Base-by-base conservation (phyloP, 1,284 basidiomycete species). In the Heterobasidion occidentale region DNA sequence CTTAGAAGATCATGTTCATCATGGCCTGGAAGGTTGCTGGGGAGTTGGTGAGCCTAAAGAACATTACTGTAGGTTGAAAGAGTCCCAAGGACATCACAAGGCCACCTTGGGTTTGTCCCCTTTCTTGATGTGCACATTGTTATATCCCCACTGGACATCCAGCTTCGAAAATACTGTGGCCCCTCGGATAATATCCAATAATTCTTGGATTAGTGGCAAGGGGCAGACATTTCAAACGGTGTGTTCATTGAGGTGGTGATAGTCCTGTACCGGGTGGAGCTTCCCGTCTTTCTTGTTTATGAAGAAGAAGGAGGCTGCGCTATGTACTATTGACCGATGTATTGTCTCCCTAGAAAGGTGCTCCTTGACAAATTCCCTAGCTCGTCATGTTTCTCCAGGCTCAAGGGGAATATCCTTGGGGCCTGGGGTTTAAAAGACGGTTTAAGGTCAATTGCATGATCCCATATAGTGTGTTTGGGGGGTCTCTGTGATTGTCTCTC, bases 231-330 rank as follows among this genome's bases (percentile, higher is more conserved):
- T 56, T 35, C 47, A 54, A 11, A 56, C 36, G 1, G 52, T 59
- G 1, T 64, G 52, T 1, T 67, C 60, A 51, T 59, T 59, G 0
- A 59, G 52, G 2, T 47, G 9, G 9, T 52, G 52, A 46, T 59
- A 59, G 38, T 59, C 58, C 65, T 33, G 44, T 7, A 56, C 34
- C 1, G 51, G 55, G 33, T n/a, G 47, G 51, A 9, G 3, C 15
- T 15, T 50, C 44, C 36, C 34, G n/a, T 34, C 36, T 42, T 42
- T 56, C 53, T 20, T 56, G 47, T 7, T 4, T 42, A 42, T 12
- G 6, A 42, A 42, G 38, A 42, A 42, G 4, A 27, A 27, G 27
- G 2, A 5, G 3, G 27, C 27, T 27, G 4, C 4, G 3, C 27
- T 27, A 3, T 27, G 4, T 2, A 3, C 2, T 0, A 3, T 27